Evolutionary conservation across 441 rosid genomes (phyloP), one percentile per base, ranked within the genome.

Genomic region (Adansonia rubrostipa): DNA sequence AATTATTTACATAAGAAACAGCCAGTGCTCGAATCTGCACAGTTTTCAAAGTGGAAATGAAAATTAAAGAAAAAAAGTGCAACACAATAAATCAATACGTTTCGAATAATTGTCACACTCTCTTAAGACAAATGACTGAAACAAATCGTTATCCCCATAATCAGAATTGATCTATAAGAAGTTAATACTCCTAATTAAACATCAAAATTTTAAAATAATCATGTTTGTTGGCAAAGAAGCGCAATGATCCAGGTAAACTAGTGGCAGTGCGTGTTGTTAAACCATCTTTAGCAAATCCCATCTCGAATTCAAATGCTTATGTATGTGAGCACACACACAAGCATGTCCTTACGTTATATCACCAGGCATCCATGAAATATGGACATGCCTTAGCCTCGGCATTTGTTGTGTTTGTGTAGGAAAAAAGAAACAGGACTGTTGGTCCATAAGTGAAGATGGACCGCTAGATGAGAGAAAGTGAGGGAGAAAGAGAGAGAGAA

Each of bases 21-120:
- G 89, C 92, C 15, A 90, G 74, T 4, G 85, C 87, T 65, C 94
- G 89, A 78, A 93, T 86, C 99, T 93, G 82, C 50, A 80, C 63
- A 53, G 77, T 70, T 28, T 80, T 68, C 24, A 57, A 54, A 69
- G 9, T 44, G 81, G 56, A 69, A 3, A 73, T 24, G 20, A 58
- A 69, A 17, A 24, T 33, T 7, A 17, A 19, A 63, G 9, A 80
- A 53, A 20, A 67, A 67, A 42, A 33, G 63, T 17, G 14, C 61
- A 75, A 40, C 45, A 75, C 36, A 33, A 33, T 33, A 33, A 33
- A 33, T 65, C 11, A 71, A 50, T 44, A 44, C 50, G 36, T 74
- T 4, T 56, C 9, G 4, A 11, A 28, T 5, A 62, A 24, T 63
- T 22, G 9, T 63, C 19, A 33, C 9, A 33, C 40, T 24, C 17